Conservation (phyloP, 257 asterid species). For the Gardenia jasminoides region DNA sequence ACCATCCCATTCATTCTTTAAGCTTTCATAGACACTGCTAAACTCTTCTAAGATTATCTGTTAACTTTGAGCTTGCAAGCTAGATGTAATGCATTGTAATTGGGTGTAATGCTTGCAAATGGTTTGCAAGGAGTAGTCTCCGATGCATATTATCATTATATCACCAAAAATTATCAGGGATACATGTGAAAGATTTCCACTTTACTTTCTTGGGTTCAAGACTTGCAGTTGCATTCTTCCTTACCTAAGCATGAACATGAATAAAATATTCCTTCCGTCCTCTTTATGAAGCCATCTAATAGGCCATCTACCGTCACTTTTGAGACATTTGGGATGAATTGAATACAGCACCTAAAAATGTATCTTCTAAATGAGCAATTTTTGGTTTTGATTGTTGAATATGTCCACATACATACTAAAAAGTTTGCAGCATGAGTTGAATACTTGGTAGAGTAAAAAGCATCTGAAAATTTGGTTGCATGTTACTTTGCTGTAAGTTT, state of each 20-base stretch:
- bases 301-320: background rate
- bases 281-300: background rate
- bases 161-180: background rate
- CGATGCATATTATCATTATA: background rate
- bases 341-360: background rate
- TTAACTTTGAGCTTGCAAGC: background rate
- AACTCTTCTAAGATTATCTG: background rate
- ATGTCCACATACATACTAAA: background rate
- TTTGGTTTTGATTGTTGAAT: background rate
- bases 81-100: background rate
- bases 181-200: background rate
- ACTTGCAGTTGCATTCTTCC: background rate
- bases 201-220: background rate
- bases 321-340: background rate
- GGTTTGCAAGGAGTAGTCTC: background rate
- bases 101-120: background rate
- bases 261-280: background rate
- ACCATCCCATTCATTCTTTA: background rate
- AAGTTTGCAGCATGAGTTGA: background rate
- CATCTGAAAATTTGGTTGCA: background rate
- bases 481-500: background rate
- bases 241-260: background rate
- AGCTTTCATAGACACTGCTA: background rate
- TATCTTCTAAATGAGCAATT: background rate
- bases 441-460: background rate